Conservation (phyloP, 345 rosid species). For the Gynandropsis gynandra region DNA sequence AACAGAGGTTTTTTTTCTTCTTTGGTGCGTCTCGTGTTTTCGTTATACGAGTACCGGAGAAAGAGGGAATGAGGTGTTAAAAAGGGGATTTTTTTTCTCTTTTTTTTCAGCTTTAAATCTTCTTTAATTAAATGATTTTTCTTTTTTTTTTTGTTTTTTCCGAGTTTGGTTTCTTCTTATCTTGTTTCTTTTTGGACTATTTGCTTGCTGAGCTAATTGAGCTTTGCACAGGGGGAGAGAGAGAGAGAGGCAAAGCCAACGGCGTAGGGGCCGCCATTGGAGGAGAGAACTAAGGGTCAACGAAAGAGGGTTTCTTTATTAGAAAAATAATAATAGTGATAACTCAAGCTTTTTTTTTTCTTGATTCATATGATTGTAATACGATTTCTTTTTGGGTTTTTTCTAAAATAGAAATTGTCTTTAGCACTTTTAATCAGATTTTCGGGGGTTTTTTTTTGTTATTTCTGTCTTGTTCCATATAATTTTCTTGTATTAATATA, state of each 20-base stretch:
- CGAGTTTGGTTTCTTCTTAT: conserved; percentile 29
- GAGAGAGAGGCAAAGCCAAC: conserved; percentile 53
- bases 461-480: conserved; percentile 17
- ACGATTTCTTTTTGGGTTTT: conserved; percentile 6
- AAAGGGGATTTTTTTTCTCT: conserved; percentile 21
- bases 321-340: neutral
- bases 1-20: conserved; percentile 14
- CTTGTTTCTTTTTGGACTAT: conserved; percentile 38
- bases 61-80: conserved; percentile 33
- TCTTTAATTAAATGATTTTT: conserved; percentile 15
- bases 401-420: conserved; percentile 21
- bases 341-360: conserved; percentile 12
- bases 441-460: neutral
- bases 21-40: conserved; percentile 21
- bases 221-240: conserved; percentile 27
- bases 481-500: conserved; percentile 25
- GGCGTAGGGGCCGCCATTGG: conserved; percentile 99
- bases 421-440: conserved; percentile 4
- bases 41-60: conserved; percentile 33
- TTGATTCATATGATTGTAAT: conserved; percentile 31
- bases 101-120: neutral
- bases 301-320: conserved; percentile 30
- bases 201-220: conserved; percentile 31
- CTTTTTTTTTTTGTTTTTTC: conserved; percentile 23
- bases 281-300: conserved; percentile 76